Base-by-base conservation (phyloP, 2,329 filamentous ascomycete genomes). In the Pseudogymnoascus sp. region DNA sequence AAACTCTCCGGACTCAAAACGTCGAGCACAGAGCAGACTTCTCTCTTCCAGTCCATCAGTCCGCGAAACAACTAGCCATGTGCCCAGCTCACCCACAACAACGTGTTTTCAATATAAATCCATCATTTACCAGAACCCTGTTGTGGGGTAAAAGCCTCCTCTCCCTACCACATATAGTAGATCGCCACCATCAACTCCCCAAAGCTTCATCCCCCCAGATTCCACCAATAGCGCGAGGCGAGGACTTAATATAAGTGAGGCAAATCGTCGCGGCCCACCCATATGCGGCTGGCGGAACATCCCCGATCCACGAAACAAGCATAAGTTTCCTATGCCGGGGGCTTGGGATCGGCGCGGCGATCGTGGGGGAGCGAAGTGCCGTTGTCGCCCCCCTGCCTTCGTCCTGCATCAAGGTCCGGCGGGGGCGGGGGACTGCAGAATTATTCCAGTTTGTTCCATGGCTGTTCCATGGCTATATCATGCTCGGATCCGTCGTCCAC, bases 291-390 rank as follows among this genome's bases (percentile, higher is more conserved):
- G 19, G 40, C 40, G 40, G 40, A 50, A 50, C 23, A 50, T 50
- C 23, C 44, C 44, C 23, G 44, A 50, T 50, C 44, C 44, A 50
- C 44, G 44, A 50, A 50, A 50, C 44, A 50, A 50, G 44, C 44
- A 28, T 50, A 50, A 50, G 44, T 8, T 47, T 50, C 44, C 21
- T 47, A 6, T 47, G 42, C 42, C 44, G 44, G 23, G 23, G 44
- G 23, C 44, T 28, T 28, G 44, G 44, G 15, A 50, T 50, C 15
- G 26, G 23, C 23, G 13, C 26, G 44, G 23, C 44, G 23, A 50
- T 50, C 44, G 23, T 50, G 44, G 44, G 44, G 44, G 44, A 50
- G 15, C 44, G 15, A 50, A 50, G 44, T 50, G 44, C 44, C 44
- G 44, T 50, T 33, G 44, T 8, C 23, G 23, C 44, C 44, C 17